phyloP scores from a whole-genome alignment of 176 grass and related monocot genomes.

The Rhynchospora breviuscula region DNA sequence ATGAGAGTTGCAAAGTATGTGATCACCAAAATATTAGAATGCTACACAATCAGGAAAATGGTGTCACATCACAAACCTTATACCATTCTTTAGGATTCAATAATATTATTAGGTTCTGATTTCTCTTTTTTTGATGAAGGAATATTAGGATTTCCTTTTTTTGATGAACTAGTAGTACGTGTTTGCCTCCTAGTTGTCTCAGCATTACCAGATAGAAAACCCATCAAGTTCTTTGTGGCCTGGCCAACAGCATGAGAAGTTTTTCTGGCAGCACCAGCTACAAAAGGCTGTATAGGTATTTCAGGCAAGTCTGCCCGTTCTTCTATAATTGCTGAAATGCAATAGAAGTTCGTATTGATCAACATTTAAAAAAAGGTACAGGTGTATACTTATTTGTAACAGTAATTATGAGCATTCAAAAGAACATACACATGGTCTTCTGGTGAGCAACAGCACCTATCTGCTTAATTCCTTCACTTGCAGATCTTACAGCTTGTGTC shows the following conservation, averaged over 20 bases:
- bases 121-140: not conserved
- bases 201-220: slow-evolving; percentile 22
- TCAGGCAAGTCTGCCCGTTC: slow-evolving; percentile 48
- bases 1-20: not conserved
- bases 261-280: slow-evolving; percentile 39
- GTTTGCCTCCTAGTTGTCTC: slow-evolving; percentile 4
- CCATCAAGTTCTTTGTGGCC: slow-evolving; percentile 30
- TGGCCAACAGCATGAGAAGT: slow-evolving; percentile 35
- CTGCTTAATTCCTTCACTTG: slow-evolving; percentile 55
- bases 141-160: not conserved
- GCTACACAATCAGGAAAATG: not conserved
- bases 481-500: slow-evolving; percentile 47
- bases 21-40: not conserved
- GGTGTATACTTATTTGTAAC: not conserved
- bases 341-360: not conserved
- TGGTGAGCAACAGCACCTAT: slow-evolving; percentile 43
- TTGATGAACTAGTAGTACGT: not conserved
- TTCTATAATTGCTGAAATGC: slow-evolving; percentile 48
- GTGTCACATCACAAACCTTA: not conserved
- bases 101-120: not conserved
- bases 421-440: slow-evolving; percentile 57
- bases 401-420: not conserved
- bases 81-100: not conserved
- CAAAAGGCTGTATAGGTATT: slow-evolving; percentile 37
- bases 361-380: not conserved